Evolutionary conservation across 1,284 basidiomycete species (phyloP), one percentile per base, ranked within the genome.

Genomic region (Rhodotorula sp.): DNA sequence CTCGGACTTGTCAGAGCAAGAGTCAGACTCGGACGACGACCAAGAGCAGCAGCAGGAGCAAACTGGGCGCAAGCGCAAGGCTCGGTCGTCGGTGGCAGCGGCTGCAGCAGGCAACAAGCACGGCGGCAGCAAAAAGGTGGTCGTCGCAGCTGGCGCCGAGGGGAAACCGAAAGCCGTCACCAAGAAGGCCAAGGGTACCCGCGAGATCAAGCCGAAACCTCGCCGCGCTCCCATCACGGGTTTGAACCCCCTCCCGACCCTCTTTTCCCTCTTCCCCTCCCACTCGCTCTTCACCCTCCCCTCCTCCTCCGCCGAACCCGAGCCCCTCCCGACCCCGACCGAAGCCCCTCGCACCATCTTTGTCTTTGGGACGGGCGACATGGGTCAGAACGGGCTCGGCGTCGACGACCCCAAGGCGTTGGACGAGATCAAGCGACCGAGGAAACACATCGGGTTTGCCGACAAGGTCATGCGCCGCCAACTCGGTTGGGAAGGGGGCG

Each of bases 381-480:
- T 91, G 83, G 92, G 91, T 58, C 92, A 95, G 80, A 90, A 94
- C 78, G 93, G 92, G 26, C 86, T 92, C 82, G 92, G 92, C 5
- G 81, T 82, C 5, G 88, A 89, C 74, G 26, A 48, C 8, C 43
- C 54, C 16, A 48, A 26, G 26, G 81, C 85, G 31, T 46, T 69
- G n/a, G 71, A 70, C 46, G 69, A 93, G 81, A 85, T 90, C 71
- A 82, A 85, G 66, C 89, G 88, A 74, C 92, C 91, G 8, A 88
- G 86, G 78, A 85, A 88, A 68, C 91, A 86, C 73, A 76, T 78
- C 20, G 83, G 81, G 81, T 84, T 79, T 51, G 68, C 75, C 57
- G 61, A 72, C 57, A 71, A 61, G 66, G 74, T 74, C 56, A 61
- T 59, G 2, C 29, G 34, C 23, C 70, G 43, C 2, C 63, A 73